Conservation (phyloP, 2,329 filamentous ascomycete genomes). For the Incumbomyces delicatus region DNA sequence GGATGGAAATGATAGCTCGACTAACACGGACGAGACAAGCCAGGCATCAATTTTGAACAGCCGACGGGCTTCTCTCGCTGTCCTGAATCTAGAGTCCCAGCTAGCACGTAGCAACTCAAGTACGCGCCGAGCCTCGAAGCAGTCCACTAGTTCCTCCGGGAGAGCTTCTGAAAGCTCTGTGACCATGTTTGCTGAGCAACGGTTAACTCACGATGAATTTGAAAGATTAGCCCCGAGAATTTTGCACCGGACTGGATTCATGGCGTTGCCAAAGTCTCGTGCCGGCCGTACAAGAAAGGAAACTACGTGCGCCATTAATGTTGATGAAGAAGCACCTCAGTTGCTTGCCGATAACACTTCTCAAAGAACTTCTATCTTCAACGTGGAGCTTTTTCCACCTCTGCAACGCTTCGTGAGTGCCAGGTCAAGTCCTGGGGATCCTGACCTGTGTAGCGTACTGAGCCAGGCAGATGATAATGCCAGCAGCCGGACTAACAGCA, state of each 20-base stretch:
- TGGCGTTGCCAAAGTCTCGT: conserved; percentile 11
- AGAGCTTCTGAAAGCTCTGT: neutral
- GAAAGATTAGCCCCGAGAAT: conserved; percentile 5
- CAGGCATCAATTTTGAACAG: conserved; percentile 1
- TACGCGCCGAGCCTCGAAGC: neutral
- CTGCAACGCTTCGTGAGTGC: conserved; percentile 8
- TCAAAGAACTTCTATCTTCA: neutral
- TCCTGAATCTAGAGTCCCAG: conserved; percentile 12
- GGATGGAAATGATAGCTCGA: conserved; percentile 15
- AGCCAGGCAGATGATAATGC: too few relatives aligned
- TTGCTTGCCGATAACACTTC: neutral
- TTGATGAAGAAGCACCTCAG: conserved; percentile 2
- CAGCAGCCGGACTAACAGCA: neutral
- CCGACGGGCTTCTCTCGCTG: conserved; percentile 9
- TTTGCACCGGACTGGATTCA: conserved; percentile 11
- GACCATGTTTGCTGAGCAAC: neutral
- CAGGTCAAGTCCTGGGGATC: neutral
- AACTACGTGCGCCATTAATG: neutral
- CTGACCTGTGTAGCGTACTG: too few relatives aligned
- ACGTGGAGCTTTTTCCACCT: conserved; percentile 18
- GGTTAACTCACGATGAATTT: conserved; percentile 1
- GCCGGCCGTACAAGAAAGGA: neutral
- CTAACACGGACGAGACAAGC: conserved; percentile 5
- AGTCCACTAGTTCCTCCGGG: neutral
- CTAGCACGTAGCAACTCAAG: neutral